phyloP scores from a whole-genome alignment of 1,139 yeast species.

The Taphrina confusa region DNA sequence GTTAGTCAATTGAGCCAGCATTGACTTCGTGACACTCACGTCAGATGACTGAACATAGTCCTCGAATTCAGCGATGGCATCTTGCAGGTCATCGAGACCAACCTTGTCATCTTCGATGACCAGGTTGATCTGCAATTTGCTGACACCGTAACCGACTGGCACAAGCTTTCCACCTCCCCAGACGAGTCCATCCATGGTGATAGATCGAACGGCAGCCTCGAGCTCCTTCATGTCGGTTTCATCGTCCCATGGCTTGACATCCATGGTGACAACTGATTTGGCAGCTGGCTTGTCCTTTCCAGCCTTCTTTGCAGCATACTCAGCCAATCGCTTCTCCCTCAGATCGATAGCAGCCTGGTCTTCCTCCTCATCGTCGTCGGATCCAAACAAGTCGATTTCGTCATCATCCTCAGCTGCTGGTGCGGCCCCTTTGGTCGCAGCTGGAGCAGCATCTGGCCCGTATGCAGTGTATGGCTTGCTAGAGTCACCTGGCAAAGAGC shows the following conservation, averaged over 20 bases:
- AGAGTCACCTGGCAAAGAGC: conserved; percentile 47
- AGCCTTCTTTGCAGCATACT: conserved; percentile 94
- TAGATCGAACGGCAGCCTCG: conserved; percentile 78
- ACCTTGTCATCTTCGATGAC: conserved; percentile 97
- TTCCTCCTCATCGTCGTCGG: conserved; percentile 85
- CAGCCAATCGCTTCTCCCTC: conserved; percentile 96
- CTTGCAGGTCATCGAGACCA: conserved; percentile 87
- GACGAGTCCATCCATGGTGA: conserved; percentile 85
- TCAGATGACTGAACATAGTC: conserved; percentile 79
- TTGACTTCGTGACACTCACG: conserved; percentile 6
- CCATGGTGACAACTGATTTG: conserved; percentile 92
- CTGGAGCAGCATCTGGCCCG: conserved; percentile 66
- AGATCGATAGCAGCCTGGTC: conserved; percentile 96
- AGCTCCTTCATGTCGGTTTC: conserved; percentile 92
- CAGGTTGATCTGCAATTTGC: conserved; percentile 97
- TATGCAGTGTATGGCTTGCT: conserved; percentile 47
- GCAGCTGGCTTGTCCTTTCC: conserved; percentile 98
- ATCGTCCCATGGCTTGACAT: conserved; percentile 99
- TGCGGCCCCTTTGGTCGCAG: conserved; percentile 58
- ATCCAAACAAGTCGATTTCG: conserved; percentile 93
- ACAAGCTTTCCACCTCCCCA: conserved; percentile 99
- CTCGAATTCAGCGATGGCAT: conserved; percentile 76
- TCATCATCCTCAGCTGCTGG: conserved; percentile 73
- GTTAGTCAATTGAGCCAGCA: background rate
- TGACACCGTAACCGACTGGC: conserved; percentile 99